A percentile compares a stretch with the other conserved stretches of the same genome.
Evolutionary conservation across 352 stramenopile species (phyloP).

Genomic region (Pythium oligandrum): DNA sequence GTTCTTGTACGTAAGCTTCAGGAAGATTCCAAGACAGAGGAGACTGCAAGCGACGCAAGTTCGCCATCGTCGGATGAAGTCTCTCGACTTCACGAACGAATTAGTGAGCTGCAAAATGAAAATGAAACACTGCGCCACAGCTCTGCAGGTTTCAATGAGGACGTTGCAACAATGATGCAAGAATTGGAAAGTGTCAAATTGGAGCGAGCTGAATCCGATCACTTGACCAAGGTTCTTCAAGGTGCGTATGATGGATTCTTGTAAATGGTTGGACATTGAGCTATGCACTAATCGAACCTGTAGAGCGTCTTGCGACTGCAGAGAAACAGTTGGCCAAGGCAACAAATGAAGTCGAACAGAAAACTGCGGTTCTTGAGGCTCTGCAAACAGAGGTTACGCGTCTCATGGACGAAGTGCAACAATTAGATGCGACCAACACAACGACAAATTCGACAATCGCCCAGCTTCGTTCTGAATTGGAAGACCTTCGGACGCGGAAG

Average conservation of each 20-base stretch:
- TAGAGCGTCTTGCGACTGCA: slow-evolving; percentile 19
- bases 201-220: slow-evolving; percentile 36
- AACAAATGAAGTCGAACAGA: slow-evolving; percentile 18
- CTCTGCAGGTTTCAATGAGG: not conserved
- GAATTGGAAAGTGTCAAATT: slow-evolving; percentile 65
- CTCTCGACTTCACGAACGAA: slow-evolving; percentile 7
- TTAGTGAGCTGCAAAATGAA: not conserved
- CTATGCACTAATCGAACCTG: slow-evolving; percentile 6
- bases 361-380: slow-evolving; percentile 17
- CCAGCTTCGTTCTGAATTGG: slow-evolving; percentile 7
- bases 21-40: not conserved
- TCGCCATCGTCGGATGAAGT: too few relatives aligned
- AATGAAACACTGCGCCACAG: not conserved
- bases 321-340: slow-evolving; percentile 15
- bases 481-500: slow-evolving; percentile 15
- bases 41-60: not conserved
- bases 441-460: not conserved
- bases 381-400: slow-evolving; percentile 12
- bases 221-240: slow-evolving; percentile 39
- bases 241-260: slow-evolving; percentile 17
- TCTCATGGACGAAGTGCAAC: slow-evolving; percentile 14
- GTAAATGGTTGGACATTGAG: not conserved
- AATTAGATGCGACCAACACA: slow-evolving; percentile 4
- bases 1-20: not conserved
- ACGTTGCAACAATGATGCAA: slow-evolving; percentile 32